Percentiles rank a stretch among this genome's conserved stretches.
Conservation (phyloP, 2,329 filamentous ascomycete genomes). For the Colletotrichum viniferum region DNA sequence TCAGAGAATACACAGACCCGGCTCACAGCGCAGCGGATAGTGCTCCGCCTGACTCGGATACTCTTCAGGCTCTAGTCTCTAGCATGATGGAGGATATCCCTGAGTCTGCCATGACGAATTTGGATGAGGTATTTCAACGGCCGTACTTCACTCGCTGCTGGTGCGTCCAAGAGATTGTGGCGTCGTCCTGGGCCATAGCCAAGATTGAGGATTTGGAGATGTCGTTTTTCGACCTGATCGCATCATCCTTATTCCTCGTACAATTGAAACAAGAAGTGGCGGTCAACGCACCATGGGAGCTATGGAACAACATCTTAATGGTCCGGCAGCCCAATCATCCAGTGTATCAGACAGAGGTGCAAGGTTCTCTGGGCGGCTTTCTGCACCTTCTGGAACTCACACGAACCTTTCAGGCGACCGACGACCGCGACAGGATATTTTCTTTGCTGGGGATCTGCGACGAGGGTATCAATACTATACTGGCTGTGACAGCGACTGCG, state of each 20-base stretch:
- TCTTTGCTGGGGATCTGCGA: conserved; percentile 10
- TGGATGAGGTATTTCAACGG: conserved; percentile 3
- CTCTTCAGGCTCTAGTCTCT: not conserved
- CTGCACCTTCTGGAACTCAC: conserved; percentile 8
- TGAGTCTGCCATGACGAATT: not conserved
- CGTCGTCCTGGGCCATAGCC: conserved; percentile 4
- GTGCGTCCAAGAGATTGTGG: conserved; percentile 13
- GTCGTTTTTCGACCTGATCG: conserved; percentile 13
- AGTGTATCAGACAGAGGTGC: not conserved
- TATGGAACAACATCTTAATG: conserved; percentile 11
- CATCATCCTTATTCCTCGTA: not conserved
- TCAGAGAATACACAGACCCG: conserved; percentile 4
- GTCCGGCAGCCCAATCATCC: not conserved
- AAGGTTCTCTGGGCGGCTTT: conserved; percentile 3
- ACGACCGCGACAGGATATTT: conserved; percentile 13
- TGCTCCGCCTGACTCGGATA: not conserved
- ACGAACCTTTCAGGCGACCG: conserved; percentile 10
- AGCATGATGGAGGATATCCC: conserved; percentile 7
- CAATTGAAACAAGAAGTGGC: not conserved
- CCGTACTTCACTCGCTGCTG: conserved; percentile 11
- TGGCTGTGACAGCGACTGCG: not conserved
- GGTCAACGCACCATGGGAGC: not conserved
- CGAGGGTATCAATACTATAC: conserved; percentile 9
- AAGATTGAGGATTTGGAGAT: conserved; percentile 14
- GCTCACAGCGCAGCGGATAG: not conserved